Base-by-base conservation (phyloP, 495 filamentous ascomycete genomes). In the Neurospora africana region DNA sequence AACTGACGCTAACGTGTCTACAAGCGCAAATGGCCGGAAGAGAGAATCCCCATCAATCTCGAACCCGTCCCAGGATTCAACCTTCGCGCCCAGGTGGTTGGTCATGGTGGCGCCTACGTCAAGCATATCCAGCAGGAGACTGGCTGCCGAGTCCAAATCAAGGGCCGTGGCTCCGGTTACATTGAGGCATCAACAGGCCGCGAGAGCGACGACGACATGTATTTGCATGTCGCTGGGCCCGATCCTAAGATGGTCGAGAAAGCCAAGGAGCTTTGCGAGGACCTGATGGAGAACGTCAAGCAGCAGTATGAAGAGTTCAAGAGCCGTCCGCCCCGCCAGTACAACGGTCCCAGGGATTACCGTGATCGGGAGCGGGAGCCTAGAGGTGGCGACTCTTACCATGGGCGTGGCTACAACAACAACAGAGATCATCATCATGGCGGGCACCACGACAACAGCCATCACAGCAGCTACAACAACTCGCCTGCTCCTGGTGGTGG, bases 21-120 rank as follows among this genome's bases (percentile, higher is more conserved):
- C 39, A 47, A 97, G 92, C 93, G 94, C 75, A 98, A 98, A 93
- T 98, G 95, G 95, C 95, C 95, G 9, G 95, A 98, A 77, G 94
- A 97, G 81, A 91, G 90, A 72, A 96, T 99, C 72, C 89, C 93
- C 10, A 92, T 98, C 73, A 88, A 90, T 70, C 89, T 99, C 36
- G 95, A 98, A 73, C 91, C 94, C 2, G 88, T 97, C 67, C 92
- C 90, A 27, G 95, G 95, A n/a, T 99, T 99, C 83, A 99, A 99
- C 74, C 85, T 98, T 58, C 89, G 95, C 71, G 95, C 95, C 61
- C 93, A 97, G 76, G 94, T 99, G 61, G 95, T 99, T 69, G 95
- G 95, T 23, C 92, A 94, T 76, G 92, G 93, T 40, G 95, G 95
- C 69, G 88, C 91, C 30, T 97, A 98, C 77, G 95, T 99, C 53